A percentile compares a stretch with the other conserved stretches of the same genome.
These are phyloP conservation scores for Cadophora malorum DNA, from an alignment of 2,329 filamentous ascomycete species.

Conservation along the genomic window DNA sequence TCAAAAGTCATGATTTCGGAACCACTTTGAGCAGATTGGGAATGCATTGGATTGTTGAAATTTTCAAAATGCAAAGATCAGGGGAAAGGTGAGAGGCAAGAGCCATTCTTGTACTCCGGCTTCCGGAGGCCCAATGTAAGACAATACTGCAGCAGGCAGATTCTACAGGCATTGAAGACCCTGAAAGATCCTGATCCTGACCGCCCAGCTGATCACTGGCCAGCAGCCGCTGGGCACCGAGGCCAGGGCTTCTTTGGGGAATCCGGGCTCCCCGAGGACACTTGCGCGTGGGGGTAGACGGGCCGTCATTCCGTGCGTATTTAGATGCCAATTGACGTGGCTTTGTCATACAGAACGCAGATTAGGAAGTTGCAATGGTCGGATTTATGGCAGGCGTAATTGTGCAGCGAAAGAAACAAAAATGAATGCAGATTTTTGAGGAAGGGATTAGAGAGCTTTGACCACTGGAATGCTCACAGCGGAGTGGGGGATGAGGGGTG, in stretches of 20 bases:
- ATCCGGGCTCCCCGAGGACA: slow-evolving; percentile 7
- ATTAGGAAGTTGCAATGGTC: slow-evolving; percentile 9
- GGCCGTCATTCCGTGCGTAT: slow-evolving; percentile 6
- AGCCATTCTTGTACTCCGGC: slow-evolving; percentile 12
- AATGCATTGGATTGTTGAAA: slow-evolving; percentile 9
- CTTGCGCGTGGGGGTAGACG: slow-evolving; percentile 1
- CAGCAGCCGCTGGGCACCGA: background rate
- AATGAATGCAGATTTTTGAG: background rate
- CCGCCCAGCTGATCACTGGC: slow-evolving; percentile 16
- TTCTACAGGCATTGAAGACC: slow-evolving; percentile 13
- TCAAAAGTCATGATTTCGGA: slow-evolving; percentile 56
- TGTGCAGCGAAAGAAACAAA: slow-evolving; percentile 6
- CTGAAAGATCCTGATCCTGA: slow-evolving; percentile 13
- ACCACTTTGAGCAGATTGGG: background rate
- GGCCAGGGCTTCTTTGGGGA: slow-evolving; percentile 5
- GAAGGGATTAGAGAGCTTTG: background rate
- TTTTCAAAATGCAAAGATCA: background rate
- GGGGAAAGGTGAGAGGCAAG: background rate
- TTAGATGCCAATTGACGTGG: background rate
- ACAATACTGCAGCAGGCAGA: background rate
- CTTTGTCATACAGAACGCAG: background rate
- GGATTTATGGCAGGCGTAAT: background rate
- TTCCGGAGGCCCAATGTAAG: slow-evolving; percentile 18
- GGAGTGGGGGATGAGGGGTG: background rate
- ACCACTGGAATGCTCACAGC: background rate